These are phyloP conservation scores for Pseudodiploospora longispora DNA, from an alignment of 2,329 filamentous ascomycete genomes.

Conservation along the genomic window DNA sequence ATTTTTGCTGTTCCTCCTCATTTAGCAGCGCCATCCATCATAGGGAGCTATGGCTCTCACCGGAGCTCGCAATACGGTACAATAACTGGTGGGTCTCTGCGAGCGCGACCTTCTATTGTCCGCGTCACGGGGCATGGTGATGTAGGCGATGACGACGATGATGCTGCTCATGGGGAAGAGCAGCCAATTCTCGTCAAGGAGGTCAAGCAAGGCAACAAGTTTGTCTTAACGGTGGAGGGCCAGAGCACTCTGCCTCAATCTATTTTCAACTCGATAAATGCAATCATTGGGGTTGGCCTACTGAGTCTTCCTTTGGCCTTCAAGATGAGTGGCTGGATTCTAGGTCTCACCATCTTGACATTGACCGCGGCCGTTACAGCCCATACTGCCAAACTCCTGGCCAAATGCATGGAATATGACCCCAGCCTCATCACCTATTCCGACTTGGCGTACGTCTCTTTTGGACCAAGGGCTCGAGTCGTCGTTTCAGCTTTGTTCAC, in stretches of 20 bases:
- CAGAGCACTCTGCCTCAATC: conserved; percentile 95
- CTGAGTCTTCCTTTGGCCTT: conserved; percentile 83
- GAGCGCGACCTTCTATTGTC: conserved; percentile 38
- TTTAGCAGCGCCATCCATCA: conserved; percentile 59
- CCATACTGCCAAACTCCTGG: conserved; percentile 79
- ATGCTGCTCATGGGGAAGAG: conserved; percentile 45
- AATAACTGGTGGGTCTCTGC: conserved; percentile 26
- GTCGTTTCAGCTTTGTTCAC: conserved; percentile 81
- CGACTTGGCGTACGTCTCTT: conserved; percentile 85
- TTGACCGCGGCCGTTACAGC: conserved; percentile 68
- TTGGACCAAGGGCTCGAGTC: conserved; percentile 72
- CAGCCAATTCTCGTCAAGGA: conserved; percentile 81
- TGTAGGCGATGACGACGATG: conserved; percentile 15
- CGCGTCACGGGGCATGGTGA: conserved; percentile 21
- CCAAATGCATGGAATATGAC: conserved; percentile 83
- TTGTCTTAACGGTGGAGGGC: conserved; percentile 77
- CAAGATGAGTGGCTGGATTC: conserved; percentile 80
- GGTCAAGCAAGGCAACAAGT: conserved; percentile 78
- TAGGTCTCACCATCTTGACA: conserved; percentile 66
- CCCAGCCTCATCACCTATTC: conserved; percentile 85
- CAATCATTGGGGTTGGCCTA: conserved; percentile 82
- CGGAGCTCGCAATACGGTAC: conserved; percentile 46
- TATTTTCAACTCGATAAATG: conserved; percentile 92
- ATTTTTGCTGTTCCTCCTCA: conserved; percentile 53
- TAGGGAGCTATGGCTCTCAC: conserved; percentile 60